Conservation (phyloP, 2,329 filamentous ascomycete genomes). For the Acarospora socialis region DNA sequence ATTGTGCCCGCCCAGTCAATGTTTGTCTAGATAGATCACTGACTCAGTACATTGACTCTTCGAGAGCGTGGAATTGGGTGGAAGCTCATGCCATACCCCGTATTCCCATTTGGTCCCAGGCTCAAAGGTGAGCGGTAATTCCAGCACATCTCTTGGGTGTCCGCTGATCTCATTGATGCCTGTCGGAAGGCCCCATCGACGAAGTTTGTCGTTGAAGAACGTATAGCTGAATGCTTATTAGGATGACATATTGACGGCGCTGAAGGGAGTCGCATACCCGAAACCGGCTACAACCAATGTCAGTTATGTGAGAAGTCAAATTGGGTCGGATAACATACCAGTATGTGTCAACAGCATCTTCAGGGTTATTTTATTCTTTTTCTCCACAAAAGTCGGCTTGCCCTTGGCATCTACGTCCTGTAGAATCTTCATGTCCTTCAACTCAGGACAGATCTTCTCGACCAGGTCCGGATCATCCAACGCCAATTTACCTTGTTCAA, state of each 20-base stretch:
- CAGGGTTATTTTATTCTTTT: conserved; percentile 33
- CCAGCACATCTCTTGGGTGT: conserved; percentile 35
- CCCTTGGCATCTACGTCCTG: conserved; percentile 12
- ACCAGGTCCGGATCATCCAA: conserved; percentile 36
- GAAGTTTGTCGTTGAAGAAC: conserved; percentile 35
- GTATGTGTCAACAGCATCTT: conserved; percentile 38
- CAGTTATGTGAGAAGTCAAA: neutral
- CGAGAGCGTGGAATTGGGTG: neutral
- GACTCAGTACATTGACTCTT: neutral
- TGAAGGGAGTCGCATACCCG: conserved; percentile 18
- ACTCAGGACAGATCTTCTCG: conserved; percentile 36
- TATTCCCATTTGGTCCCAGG: conserved; percentile 51
- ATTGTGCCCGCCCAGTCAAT: conserved; percentile 42
- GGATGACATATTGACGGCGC: neutral
- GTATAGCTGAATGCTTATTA: conserved; percentile 29
- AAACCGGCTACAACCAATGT: conserved; percentile 34
- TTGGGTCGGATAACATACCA: conserved; percentile 23
- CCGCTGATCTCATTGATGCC: conserved; percentile 46
- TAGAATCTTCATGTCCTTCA: conserved; percentile 35
- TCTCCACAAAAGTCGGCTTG: conserved; percentile 20
- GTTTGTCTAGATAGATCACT: conserved; percentile 24
- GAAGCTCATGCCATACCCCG: conserved; percentile 29
- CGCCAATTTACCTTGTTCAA: conserved; percentile 35
- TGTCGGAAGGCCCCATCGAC: conserved; percentile 33
- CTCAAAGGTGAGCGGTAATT: conserved; percentile 43